Evolutionary conservation across 176 grass and related monocot species (phyloP), one percentile per base, ranked within the genome.

Genomic region (Avena eriantha): DNA sequence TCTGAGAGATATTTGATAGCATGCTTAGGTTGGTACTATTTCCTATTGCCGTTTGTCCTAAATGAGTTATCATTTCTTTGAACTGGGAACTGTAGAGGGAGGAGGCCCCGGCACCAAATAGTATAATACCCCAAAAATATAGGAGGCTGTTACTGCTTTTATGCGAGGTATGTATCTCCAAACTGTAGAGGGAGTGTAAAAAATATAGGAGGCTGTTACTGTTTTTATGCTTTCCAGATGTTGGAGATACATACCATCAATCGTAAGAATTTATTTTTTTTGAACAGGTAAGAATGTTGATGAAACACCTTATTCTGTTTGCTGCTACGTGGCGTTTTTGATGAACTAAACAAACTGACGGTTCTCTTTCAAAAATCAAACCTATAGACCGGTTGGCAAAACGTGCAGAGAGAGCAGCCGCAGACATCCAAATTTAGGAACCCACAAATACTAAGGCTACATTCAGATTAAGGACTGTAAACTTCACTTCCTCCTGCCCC

Each of bases 1-100:
- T 95, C 95, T 69, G 92, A 95, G 88, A 92, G 96, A 90, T 98
- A 98, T 86, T 86, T 98, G 87, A 98, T 98, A 89, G 96, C 96
- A 47, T 98, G 93, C 67, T 95, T 98, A 88, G 96, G 96, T 18
- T 29, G 29, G 29, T 29, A 29, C 29, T 29, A 29, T 29, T 29
- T 29, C 29, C 29, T 29, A 29, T 29, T 29, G 29, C 29, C 29
- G 29, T 29, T 29, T 29, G 29, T 29, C 29, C 29, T 29, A 29
- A 29, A 29, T 1, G 29, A 80, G 73, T 64, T 45, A 71, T 76
- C 14, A 59, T 51, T 35, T 63, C 29, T 57, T 21, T 57, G 0
- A 21, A 57, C 18, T 3, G 18, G 54, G 21, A 57, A 57, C 54
- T 57, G 18, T 57, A 21, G 39, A 41, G 39, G 39, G 18, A 57